Percentiles rank a stretch among this genome's conserved stretches.
Conservation (phyloP, 1,284 basidiomycete species). For the Ceratorhiza oryzae-sativae region DNA sequence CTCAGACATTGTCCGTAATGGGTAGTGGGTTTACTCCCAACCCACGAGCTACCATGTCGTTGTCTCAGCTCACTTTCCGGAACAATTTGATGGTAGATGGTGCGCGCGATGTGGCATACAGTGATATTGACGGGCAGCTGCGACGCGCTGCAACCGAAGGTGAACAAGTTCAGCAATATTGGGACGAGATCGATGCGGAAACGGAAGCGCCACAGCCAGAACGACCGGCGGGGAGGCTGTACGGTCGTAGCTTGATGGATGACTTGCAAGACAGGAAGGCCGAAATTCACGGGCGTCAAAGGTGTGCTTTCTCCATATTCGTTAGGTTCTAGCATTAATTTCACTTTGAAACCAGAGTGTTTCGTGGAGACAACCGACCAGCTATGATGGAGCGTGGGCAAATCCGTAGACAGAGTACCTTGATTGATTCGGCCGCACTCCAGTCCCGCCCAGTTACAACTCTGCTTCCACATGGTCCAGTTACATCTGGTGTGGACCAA, state of each 20-base stretch:
- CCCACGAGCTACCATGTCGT: constrained; percentile 69
- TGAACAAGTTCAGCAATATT: constrained; percentile 66
- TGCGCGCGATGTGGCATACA: constrained; percentile 65
- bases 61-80: constrained; percentile 81
- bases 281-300: constrained; percentile 74
- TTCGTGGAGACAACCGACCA: constrained; percentile 76
- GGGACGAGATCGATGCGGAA: constrained; percentile 48
- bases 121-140: constrained; percentile 64
- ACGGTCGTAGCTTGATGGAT: constrained; percentile 80
- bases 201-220: constrained; percentile 52
- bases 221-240: constrained; percentile 76
- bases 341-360: constrained; percentile 58
- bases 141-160: constrained; percentile 73
- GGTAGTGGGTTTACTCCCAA: constrained; percentile 76
- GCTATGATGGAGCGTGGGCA: constrained; percentile 80
- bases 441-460: constrained; percentile 56
- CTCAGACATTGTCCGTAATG: constrained; percentile 7
- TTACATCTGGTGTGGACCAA: constrained; percentile 7
- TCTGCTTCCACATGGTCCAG: constrained; percentile 36
- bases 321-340: neutral
- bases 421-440: constrained; percentile 74
- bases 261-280: constrained; percentile 77
- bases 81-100: constrained; percentile 73
- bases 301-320: constrained; percentile 56
- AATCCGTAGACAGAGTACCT: constrained; percentile 63